phyloP scores from a whole-genome alignment of 345 rosid species.

The Bruguiera parviflora region DNA sequence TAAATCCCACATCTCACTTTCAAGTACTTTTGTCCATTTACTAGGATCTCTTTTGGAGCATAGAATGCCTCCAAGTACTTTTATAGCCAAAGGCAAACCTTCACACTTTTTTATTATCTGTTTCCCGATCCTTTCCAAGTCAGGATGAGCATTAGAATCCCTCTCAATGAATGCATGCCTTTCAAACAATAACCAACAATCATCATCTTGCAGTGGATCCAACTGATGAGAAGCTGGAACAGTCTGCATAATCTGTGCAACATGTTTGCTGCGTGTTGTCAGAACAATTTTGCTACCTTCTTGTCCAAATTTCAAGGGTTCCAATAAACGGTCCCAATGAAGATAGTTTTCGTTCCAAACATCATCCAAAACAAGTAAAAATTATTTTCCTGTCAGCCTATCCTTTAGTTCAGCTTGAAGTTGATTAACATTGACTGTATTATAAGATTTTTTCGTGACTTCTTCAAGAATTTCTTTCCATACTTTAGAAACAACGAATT shows the following conservation, averaged over 20 bases:
- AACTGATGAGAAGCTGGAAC: not conserved
- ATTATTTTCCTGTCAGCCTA: not conserved
- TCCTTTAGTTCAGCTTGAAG: slow-evolving; percentile 3
- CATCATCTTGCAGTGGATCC: slow-evolving; percentile 9
- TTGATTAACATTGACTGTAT: not conserved
- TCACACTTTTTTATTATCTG: slow-evolving; percentile 31
- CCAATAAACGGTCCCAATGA: slow-evolving; percentile 5
- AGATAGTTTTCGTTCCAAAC: slow-evolving; percentile 9
- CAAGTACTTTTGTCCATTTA: slow-evolving; percentile 11
- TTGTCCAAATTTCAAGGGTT: slow-evolving; percentile 1
- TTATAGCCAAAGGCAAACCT: slow-evolving; percentile 27
- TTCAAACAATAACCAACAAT: slow-evolving; percentile 19
- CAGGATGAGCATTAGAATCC: not conserved
- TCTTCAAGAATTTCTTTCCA: not conserved
- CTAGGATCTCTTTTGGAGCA: not conserved
- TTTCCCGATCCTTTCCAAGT: slow-evolving; percentile 10
- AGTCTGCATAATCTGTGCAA: slow-evolving; percentile 11
- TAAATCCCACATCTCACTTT: slow-evolving; percentile 33
- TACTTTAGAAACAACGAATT: slow-evolving; percentile 1
- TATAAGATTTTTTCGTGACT: not conserved
- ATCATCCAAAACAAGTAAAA: slow-evolving; percentile 19
- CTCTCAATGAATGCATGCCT: slow-evolving; percentile 25
- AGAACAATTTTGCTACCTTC: slow-evolving; percentile 18
- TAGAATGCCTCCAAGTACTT: slow-evolving; percentile 18
- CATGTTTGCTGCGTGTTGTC: slow-evolving; percentile 8